Conservation (phyloP, 1,139 yeast genomes). For the Insectozyma bohioensis region DNA sequence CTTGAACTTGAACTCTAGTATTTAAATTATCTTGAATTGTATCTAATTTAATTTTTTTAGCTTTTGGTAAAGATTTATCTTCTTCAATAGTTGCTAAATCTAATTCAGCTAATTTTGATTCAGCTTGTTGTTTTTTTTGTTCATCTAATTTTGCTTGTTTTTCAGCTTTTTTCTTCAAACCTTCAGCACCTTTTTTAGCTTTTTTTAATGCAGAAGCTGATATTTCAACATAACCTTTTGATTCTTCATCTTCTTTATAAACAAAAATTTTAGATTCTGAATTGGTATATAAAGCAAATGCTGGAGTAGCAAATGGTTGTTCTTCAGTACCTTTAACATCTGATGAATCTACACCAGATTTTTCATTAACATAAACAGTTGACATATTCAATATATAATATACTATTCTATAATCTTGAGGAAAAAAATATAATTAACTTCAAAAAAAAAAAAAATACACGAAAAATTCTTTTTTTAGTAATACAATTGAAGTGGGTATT, state of each 20-base stretch:
- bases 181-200: slow-evolving; percentile 95
- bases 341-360: slow-evolving; percentile 62
- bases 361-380: slow-evolving; percentile 65
- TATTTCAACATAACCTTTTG: slow-evolving; percentile 59
- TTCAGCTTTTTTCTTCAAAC: slow-evolving; percentile 83
- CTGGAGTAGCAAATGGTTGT: slow-evolving; percentile 77
- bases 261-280: slow-evolving; percentile 65
- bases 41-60: slow-evolving; percentile 66
- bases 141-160: slow-evolving; percentile 70
- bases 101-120: slow-evolving; percentile 73
- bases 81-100: slow-evolving; percentile 68
- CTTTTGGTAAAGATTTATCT: slow-evolving; percentile 70
- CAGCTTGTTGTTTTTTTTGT: slow-evolving; percentile 59
- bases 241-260: slow-evolving; percentile 62
- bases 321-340: slow-evolving; percentile 60
- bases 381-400: slow-evolving; percentile 27
- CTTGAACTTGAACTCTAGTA: slow-evolving; percentile 72
- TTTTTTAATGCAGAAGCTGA: slow-evolving; percentile 93
- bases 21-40: slow-evolving; percentile 52
- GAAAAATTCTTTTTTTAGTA: no score
- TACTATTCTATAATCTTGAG: no score
- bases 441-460: no score
- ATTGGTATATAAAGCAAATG: slow-evolving; percentile 67
- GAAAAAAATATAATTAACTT: no score
- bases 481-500: no score